Conservation (phyloP, 2,329 filamentous ascomycete genomes). For the Trichophyton simii region DNA sequence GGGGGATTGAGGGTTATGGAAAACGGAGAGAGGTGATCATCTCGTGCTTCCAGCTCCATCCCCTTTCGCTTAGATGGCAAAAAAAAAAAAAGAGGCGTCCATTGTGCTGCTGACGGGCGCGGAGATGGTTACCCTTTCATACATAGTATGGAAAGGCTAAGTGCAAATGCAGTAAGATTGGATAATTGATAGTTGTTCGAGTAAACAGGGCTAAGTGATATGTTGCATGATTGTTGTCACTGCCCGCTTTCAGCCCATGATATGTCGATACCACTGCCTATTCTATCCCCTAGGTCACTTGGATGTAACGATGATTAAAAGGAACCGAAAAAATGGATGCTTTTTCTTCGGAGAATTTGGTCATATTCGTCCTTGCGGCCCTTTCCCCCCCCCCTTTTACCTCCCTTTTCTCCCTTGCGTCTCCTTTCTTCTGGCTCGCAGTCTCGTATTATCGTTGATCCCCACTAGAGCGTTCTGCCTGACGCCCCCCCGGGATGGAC, state of each 20-base stretch:
- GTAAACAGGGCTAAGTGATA: background rate
- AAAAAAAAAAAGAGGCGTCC: background rate
- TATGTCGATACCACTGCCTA: background rate
- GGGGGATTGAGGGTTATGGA: background rate
- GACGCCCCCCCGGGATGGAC: background rate
- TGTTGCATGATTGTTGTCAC: no score
- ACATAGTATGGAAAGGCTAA: background rate
- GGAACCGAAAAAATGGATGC: background rate
- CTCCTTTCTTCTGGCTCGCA: no score
- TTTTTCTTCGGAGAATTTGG: conserved; percentile 3
- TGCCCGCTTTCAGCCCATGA: no score
- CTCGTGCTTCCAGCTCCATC: background rate
- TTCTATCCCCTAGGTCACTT: background rate
- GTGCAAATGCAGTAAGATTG: background rate
- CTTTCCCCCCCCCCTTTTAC: background rate
- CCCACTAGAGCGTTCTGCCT: background rate
- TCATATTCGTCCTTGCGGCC: background rate
- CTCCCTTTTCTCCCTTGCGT: background rate
- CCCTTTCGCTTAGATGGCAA: background rate
- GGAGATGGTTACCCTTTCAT: background rate
- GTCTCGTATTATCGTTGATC: background rate
- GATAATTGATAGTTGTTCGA: background rate
- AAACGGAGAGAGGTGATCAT: background rate
- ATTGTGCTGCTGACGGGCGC: background rate
- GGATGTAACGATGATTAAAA: background rate